These are phyloP conservation scores for Teunomyces barrocoloradensis DNA, from an alignment of 805 yeast species.

Conservation along the genomic window DNA sequence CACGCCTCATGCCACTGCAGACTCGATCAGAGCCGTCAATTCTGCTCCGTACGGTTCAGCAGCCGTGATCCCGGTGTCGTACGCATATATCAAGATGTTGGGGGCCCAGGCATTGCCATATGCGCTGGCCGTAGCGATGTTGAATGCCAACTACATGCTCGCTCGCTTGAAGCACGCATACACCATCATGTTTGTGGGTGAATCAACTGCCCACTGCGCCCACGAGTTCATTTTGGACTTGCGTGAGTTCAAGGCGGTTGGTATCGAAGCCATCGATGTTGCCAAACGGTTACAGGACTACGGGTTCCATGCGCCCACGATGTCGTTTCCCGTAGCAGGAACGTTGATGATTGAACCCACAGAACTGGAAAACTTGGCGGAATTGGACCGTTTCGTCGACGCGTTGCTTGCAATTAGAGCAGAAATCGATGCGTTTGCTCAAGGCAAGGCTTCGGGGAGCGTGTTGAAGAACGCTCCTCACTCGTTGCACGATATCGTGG, in stretches of 20 bases:
- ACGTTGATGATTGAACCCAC: slow-evolving; percentile 98
- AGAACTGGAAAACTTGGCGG: slow-evolving; percentile 86
- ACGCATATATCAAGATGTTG: slow-evolving; percentile 92
- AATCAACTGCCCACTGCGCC: slow-evolving; percentile 74
- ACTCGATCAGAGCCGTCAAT: slow-evolving; percentile 71
- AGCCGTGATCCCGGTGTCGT: slow-evolving; percentile 86
- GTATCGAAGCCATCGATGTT: slow-evolving; percentile 92
- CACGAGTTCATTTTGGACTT: slow-evolving; percentile 95
- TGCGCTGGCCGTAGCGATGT: slow-evolving; percentile 86
- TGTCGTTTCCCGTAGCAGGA: slow-evolving; percentile 98
- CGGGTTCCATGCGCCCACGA: slow-evolving; percentile 98
- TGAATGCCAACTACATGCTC: slow-evolving; percentile 97
- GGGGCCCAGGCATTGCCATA: slow-evolving; percentile 82
- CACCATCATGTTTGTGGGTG: slow-evolving; percentile 67
- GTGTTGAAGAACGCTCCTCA: slow-evolving; percentile 92
- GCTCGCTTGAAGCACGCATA: slow-evolving; percentile 66
- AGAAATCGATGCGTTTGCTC: slow-evolving; percentile 74
- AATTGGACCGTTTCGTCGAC: slow-evolving; percentile 86
- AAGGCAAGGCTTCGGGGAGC: slow-evolving; percentile 61
- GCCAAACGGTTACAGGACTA: slow-evolving; percentile 97
- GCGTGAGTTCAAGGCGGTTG: slow-evolving; percentile 74
- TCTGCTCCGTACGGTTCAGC: slow-evolving; percentile 98
- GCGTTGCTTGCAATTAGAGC: slow-evolving; percentile 77
- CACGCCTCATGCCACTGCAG: slow-evolving; percentile 47
- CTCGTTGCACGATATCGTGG: slow-evolving; percentile 72